phyloP scores from a whole-genome alignment of 345 rosid genomes.

The Arabidopsis suecica region DNA sequence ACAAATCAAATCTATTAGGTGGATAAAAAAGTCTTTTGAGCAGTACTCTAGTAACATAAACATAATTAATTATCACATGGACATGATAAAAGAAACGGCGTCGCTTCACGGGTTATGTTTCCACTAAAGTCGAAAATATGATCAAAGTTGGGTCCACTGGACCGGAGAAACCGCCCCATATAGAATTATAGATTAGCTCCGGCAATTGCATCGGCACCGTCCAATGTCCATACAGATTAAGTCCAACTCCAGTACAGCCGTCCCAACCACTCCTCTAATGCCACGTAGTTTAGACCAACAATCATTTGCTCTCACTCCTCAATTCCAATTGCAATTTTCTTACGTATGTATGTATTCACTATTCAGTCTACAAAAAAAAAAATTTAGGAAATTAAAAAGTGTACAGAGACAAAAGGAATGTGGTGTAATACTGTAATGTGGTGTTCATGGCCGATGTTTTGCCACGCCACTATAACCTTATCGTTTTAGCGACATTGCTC shows the following conservation, averaged over 20 bases:
- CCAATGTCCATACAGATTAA: constrained; percentile 16
- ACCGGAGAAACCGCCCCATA: constrained; percentile 40
- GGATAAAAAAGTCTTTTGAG: not conserved
- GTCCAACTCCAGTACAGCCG: constrained; percentile 35
- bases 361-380: not conserved
- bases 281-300: constrained; percentile 33
- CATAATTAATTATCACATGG: constrained; percentile 31
- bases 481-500: constrained; percentile 28
- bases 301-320: constrained; percentile 36
- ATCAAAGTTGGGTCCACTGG: constrained; percentile 26
- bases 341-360: constrained; percentile 23
- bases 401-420: constrained; percentile 32
- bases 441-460: constrained; percentile 28
- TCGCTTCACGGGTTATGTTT: constrained; percentile 27
- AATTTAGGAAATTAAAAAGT: constrained; percentile 10
- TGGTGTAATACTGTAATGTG: constrained; percentile 5
- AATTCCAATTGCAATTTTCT: constrained; percentile 29
- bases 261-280: constrained; percentile 36
- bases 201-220: constrained; percentile 43
- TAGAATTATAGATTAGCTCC: not conserved
- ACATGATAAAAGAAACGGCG: constrained; percentile 9
- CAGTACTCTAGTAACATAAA: constrained; percentile 1
- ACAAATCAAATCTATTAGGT: not conserved
- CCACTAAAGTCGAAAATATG: constrained; percentile 10
- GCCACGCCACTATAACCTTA: constrained; percentile 38